Evolutionary conservation across 805 yeast genomes (phyloP).

Genomic region (Nakazawaea molendinolei): DNA sequence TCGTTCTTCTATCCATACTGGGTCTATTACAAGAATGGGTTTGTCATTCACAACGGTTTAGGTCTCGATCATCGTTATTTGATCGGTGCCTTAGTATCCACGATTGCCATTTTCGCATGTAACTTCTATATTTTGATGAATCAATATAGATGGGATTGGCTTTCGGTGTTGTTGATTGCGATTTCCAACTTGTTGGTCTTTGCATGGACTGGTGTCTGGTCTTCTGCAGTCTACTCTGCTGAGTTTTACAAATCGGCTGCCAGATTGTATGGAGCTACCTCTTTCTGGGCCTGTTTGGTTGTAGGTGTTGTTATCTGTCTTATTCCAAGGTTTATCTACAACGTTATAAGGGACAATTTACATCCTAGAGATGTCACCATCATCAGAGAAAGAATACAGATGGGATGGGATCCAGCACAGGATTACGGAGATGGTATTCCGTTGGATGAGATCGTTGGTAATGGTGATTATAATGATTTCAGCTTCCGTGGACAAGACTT

Average conservation of each 20-base stretch:
- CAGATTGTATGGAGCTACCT: slow-evolving; percentile 51
- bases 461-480: slow-evolving; percentile 12
- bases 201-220: slow-evolving; percentile 81
- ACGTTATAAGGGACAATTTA: slow-evolving; percentile 43
- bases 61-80: slow-evolving; percentile 61
- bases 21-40: slow-evolving; percentile 38
- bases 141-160: slow-evolving; percentile 76
- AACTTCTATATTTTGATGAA: slow-evolving; percentile 60
- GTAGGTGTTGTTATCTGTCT: slow-evolving; percentile 51
- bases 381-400: slow-evolving; percentile 59
- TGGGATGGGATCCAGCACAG: slow-evolving; percentile 31
- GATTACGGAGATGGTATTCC: slow-evolving; percentile 10
- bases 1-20: slow-evolving; percentile 65
- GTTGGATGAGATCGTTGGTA: slow-evolving; percentile 9
- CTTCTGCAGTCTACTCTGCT: slow-evolving; percentile 40
- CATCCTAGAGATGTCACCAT: slow-evolving; percentile 67
- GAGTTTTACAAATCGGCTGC: slow-evolving; percentile 63
- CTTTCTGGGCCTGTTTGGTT: slow-evolving; percentile 61
- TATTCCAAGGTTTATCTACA: slow-evolving; percentile 61
- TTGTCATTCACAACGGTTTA: slow-evolving; percentile 40
- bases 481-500: slow-evolving; percentile 11
- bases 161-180: slow-evolving; percentile 43
- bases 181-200: slow-evolving; percentile 53
- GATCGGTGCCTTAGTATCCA: slow-evolving; percentile 58
- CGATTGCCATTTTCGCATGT: slow-evolving; percentile 57